These are phyloP conservation scores for Gonapodya sp. DNA, from an alignment of 192 early-diverging fungal species.

Conservation along the genomic window DNA sequence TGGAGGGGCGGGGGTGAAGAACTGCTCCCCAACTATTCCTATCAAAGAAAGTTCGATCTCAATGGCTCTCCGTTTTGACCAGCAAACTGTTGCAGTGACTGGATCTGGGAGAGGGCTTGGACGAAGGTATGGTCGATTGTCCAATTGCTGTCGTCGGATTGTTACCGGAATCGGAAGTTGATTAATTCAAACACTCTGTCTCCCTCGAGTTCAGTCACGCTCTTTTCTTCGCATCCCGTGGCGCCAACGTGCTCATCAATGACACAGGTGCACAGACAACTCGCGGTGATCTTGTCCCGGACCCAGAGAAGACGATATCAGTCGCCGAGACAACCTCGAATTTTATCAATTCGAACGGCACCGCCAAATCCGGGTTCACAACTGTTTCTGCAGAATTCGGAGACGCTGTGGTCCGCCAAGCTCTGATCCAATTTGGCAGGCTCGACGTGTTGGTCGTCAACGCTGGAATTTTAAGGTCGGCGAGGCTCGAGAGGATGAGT, in stretches of 20 bases:
- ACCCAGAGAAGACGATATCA: neutral
- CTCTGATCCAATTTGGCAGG: neutral
- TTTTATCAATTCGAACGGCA: neutral
- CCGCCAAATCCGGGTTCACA: neutral
- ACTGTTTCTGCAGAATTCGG: neutral
- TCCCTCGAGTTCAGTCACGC: neutral
- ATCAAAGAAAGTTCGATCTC: neutral
- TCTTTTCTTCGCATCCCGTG: neutral
- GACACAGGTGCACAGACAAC: neutral
- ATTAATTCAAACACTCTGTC: neutral
- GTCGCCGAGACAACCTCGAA: constrained; percentile 2
- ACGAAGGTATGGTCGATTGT: neutral
- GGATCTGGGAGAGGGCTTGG: neutral
- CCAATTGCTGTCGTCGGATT: neutral
- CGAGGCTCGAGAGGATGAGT: neutral
- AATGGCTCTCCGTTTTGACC: neutral
- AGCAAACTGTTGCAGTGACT: neutral
- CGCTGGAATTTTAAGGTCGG: constrained; percentile 7
- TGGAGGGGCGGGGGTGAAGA: neutral
- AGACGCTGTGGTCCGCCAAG: neutral
- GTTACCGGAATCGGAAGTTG: neutral
- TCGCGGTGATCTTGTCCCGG: neutral
- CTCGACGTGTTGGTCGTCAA: constrained; percentile 9
- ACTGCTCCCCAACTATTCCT: neutral
- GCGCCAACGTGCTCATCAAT: constrained; percentile 2